Percentiles rank a stretch among this genome's conserved stretches.
Evolutionary conservation across 2,329 filamentous ascomycete species (phyloP).

Genomic region (Thyridium curvatum): DNA sequence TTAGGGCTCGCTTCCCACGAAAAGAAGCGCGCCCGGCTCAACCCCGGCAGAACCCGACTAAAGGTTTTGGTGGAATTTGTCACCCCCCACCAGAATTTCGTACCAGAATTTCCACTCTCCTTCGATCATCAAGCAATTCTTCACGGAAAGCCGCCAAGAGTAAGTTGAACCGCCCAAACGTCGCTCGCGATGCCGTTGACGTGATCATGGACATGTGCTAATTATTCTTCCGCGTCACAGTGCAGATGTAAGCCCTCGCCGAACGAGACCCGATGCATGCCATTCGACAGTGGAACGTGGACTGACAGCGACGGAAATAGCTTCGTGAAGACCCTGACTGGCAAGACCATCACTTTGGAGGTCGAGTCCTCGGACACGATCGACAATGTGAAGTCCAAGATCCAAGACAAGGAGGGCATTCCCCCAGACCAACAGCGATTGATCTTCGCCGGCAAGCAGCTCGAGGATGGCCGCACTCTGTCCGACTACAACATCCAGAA

Average conservation of each 20-base stretch:
- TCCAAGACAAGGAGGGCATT: slow-evolving; percentile 99
- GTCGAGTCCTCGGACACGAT: slow-evolving; percentile 98
- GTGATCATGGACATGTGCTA: too few relatives aligned
- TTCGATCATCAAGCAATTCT: not conserved
- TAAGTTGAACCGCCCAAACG: slow-evolving; percentile 6
- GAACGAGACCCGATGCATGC: slow-evolving; percentile 16
- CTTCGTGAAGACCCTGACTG: slow-evolving; percentile 99
- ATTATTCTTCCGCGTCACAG: slow-evolving; percentile 34
- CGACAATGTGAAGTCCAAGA: slow-evolving; percentile 99
- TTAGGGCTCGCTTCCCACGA: too few relatives aligned
- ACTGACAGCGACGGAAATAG: slow-evolving; percentile 37
- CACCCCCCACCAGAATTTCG: slow-evolving; percentile 11
- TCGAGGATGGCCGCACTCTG: slow-evolving; percentile 95
- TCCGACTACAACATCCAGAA: slow-evolving; percentile 99
- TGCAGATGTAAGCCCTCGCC: slow-evolving; percentile 77
- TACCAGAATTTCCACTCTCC: too few relatives aligned
- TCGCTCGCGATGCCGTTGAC: too few relatives aligned
- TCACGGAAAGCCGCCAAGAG: slow-evolving; percentile 13
- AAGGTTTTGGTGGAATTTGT: slow-evolving; percentile 8
- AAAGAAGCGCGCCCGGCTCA: too few relatives aligned
- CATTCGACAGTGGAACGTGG: slow-evolving; percentile 6
- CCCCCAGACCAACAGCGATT: slow-evolving; percentile 96
- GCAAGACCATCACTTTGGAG: slow-evolving; percentile 99
- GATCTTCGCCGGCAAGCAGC: slow-evolving; percentile 99
- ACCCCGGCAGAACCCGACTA: not conserved